These are phyloP conservation scores for Trichoderma sp. DNA, from an alignment of 2,329 filamentous ascomycete species.

Conservation along the genomic window DNA sequence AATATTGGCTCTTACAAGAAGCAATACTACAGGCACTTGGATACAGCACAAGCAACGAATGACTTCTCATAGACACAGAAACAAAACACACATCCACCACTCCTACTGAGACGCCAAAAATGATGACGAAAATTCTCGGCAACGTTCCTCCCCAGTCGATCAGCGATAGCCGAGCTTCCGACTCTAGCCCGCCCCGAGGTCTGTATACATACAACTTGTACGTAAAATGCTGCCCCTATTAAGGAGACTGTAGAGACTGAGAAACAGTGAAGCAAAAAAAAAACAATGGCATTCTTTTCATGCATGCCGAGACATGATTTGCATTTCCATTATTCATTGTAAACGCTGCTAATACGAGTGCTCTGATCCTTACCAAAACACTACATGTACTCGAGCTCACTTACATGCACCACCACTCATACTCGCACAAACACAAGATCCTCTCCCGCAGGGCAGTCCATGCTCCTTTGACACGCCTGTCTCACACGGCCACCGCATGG, in stretches of 20 bases:
- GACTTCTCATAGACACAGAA: not conserved
- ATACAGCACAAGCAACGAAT: not conserved
- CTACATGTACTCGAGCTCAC: not conserved
- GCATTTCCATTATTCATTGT: not conserved
- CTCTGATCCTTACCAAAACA: not conserved
- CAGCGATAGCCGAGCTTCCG: constrained; percentile 22
- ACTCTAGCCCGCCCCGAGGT: not conserved
- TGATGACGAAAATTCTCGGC: not conserved
- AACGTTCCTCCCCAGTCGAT: constrained; percentile 4
- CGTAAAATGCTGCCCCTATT: not conserved
- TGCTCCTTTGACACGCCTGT: constrained; percentile 5
- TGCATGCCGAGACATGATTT: not conserved
- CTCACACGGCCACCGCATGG: constrained; percentile 15
- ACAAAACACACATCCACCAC: not conserved
- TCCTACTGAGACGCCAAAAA: not conserved
- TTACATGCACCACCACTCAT: not conserved
- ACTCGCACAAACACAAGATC: not conserved
- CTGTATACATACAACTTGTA: not conserved
- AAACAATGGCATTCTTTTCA: not conserved
- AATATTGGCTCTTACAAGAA: not conserved
- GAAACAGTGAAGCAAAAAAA: not conserved
- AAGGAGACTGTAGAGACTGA: not conserved
- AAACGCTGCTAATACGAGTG: not conserved
- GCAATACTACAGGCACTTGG: not conserved
- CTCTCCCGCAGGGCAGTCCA: not conserved